A percentile compares a stretch with the other conserved stretches of the same genome.
phyloP scores from a whole-genome alignment of 768 basidiomycete genomes.

The Glaciozyma martinii region DNA sequence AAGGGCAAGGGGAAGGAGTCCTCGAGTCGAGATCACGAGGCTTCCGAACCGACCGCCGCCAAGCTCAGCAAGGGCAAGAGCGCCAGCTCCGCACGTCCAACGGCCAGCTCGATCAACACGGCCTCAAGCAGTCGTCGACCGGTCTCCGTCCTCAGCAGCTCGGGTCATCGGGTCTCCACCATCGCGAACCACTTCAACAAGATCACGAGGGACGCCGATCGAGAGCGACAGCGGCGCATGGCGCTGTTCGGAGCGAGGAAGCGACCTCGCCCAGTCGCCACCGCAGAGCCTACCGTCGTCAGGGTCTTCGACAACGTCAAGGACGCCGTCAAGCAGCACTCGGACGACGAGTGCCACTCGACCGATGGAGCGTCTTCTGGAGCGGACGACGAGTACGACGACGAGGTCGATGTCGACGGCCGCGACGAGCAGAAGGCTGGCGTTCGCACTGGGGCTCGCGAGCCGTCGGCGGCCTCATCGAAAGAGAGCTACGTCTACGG shows the following conservation, averaged over 20 bases:
- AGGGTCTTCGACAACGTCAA: constrained; percentile 64
- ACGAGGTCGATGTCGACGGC: constrained; percentile 54
- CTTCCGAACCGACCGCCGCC: background rate
- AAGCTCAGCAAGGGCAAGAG: background rate
- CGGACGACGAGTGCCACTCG: constrained; percentile 38
- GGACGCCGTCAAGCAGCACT: constrained; percentile 77
- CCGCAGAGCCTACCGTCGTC: constrained; percentile 51
- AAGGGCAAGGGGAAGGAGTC: constrained; percentile 12
- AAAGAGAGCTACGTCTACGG: constrained; percentile 5
- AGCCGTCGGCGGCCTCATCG: constrained; percentile 1
- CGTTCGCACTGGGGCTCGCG: background rate
- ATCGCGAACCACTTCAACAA: constrained; percentile 87
- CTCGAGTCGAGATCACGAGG: constrained; percentile 8
- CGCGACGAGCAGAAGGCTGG: constrained; percentile 40
- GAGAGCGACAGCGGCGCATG: constrained; percentile 51
- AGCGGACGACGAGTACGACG: constrained; percentile 35
- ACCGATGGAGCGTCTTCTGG: constrained; percentile 3
- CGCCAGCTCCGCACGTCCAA: constrained; percentile 14
- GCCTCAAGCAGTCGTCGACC: background rate
- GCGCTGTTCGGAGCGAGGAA: constrained; percentile 69
- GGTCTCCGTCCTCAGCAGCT: constrained; percentile 11
- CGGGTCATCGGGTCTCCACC: constrained; percentile 52
- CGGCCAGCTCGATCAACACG: constrained; percentile 19
- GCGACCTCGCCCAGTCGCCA: constrained; percentile 80
- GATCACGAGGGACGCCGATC: constrained; percentile 55